Conservation (phyloP, 108 stramenopile genomes). For the Stephanodiscus minutulus region DNA sequence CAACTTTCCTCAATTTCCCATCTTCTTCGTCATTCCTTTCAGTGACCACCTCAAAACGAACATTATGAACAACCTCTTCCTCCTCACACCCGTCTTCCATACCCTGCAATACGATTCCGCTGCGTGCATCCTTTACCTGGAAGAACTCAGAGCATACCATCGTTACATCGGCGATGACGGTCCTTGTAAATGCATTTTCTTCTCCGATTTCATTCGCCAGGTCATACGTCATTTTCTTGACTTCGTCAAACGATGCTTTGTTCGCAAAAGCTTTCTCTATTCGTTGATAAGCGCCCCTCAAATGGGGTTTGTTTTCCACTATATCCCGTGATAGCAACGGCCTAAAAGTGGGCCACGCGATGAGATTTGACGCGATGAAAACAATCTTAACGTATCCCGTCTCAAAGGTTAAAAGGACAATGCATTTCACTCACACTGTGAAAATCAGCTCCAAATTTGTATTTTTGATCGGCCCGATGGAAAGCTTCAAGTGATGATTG, state of each 20-base stretch:
- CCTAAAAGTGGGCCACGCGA: neutral
- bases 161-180: constrained; percentile 42
- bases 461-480: neutral
- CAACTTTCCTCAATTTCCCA: constrained; percentile 24
- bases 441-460: constrained; percentile 8
- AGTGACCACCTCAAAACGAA: constrained; percentile 52
- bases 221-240: constrained; percentile 30
- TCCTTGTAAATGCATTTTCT: constrained; percentile 9
- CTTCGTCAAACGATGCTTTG: constrained; percentile 19
- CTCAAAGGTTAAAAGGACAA: too few relatives aligned
- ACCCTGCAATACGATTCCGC: constrained; percentile 26
- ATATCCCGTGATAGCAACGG: constrained; percentile 22
- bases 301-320: constrained; percentile 19
- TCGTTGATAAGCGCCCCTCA: constrained; percentile 28
- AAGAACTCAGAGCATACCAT: constrained; percentile 42
- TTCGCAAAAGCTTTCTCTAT: constrained; percentile 29
- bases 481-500: constrained; percentile 3
- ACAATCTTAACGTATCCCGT: too few relatives aligned
- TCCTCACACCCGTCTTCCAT: constrained; percentile 36
- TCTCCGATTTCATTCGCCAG: constrained; percentile 30
- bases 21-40: constrained; percentile 18
- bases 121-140: constrained; percentile 29
- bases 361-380: neutral
- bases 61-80: constrained; percentile 43
- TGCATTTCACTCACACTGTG: neutral